phyloP scores from a whole-genome alignment of 257 asterid species.

The Ilex aquifolium region DNA sequence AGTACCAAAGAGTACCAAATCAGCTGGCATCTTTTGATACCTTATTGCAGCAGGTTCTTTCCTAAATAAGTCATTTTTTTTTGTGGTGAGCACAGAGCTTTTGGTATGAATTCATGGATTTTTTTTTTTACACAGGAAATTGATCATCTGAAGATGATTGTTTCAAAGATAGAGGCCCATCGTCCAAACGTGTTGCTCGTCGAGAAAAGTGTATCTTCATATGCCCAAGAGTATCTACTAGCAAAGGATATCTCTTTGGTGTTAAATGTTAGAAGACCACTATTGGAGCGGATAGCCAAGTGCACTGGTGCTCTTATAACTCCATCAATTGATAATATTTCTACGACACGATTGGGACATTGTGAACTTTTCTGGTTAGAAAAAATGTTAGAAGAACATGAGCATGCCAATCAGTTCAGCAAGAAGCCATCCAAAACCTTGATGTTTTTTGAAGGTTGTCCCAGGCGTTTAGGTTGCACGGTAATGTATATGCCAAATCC shows the following conservation, averaged over 20 bases:
- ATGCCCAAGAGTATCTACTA: slow-evolving; percentile 76
- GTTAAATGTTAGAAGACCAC: slow-evolving; percentile 67
- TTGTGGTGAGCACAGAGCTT: slow-evolving; percentile 11
- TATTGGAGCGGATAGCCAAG: slow-evolving; percentile 81
- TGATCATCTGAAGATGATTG: slow-evolving; percentile 70
- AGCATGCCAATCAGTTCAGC: slow-evolving; percentile 58
- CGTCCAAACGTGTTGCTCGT: slow-evolving; percentile 92
- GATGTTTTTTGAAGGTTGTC: slow-evolving; percentile 96
- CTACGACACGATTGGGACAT: slow-evolving; percentile 67
- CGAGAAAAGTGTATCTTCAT: slow-evolving; percentile 87
- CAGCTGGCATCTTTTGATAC: slow-evolving; percentile 89
- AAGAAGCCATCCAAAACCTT: slow-evolving; percentile 76
- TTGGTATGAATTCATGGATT: slow-evolving; percentile 11
- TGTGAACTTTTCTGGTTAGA: slow-evolving; percentile 86
- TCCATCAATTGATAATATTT: slow-evolving; percentile 72
- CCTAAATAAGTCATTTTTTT: slow-evolving; percentile 5
- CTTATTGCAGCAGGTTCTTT: slow-evolving; percentile 69
- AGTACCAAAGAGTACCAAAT: slow-evolving; percentile 78
- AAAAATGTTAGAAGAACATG: slow-evolving; percentile 70
- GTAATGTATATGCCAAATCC: slow-evolving; percentile 31
- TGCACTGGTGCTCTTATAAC: slow-evolving; percentile 83
- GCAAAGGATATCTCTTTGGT: slow-evolving; percentile 92
- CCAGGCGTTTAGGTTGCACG: slow-evolving; percentile 97
- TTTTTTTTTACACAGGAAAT: slow-evolving; percentile 54
- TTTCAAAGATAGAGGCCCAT: slow-evolving; percentile 78